Conservation (phyloP, 2,329 filamentous ascomycete genomes). For the Chaetomiaceae sp. region DNA sequence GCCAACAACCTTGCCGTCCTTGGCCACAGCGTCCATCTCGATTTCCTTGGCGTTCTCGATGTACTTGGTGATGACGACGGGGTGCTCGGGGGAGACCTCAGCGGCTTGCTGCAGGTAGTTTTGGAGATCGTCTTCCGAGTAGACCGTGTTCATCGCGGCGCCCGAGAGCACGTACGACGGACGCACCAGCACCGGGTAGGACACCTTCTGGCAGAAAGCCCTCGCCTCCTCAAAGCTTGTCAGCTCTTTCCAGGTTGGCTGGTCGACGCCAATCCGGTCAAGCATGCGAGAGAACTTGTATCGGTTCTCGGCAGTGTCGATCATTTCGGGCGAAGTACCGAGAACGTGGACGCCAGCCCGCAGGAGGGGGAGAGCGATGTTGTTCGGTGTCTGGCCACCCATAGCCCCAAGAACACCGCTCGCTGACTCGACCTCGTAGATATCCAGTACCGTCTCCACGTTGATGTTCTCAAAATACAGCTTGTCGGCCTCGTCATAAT, state of each 20-base stretch:
- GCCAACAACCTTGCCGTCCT: constrained; percentile 81
- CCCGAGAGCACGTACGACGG: constrained; percentile 96
- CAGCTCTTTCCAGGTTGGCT: constrained; percentile 96
- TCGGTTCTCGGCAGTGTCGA: constrained; percentile 92
- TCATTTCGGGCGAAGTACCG: constrained; percentile 97
- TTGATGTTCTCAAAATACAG: constrained; percentile 97
- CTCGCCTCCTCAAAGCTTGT: constrained; percentile 90
- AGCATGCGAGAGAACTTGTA: constrained; percentile 99
- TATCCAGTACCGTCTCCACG: constrained; percentile 83
- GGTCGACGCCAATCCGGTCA: constrained; percentile 89
- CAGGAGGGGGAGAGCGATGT: constrained; percentile 86
- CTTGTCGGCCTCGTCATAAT: constrained; percentile 90
- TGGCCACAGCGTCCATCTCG: constrained; percentile 97
- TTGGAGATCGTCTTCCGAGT: constrained; percentile 88
- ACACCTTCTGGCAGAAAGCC: constrained; percentile 80
- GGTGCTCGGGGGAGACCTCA: constrained; percentile 90
- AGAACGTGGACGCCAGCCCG: constrained; percentile 87
- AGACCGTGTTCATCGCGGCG: constrained; percentile 98
- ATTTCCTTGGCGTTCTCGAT: constrained; percentile 99
- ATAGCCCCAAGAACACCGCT: constrained; percentile 88
- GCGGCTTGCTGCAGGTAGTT: constrained; percentile 85
- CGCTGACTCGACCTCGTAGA: constrained; percentile 82
- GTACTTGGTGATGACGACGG: constrained; percentile 98
- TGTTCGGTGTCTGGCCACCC: constrained; percentile 97
- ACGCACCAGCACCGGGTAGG: constrained; percentile 89